Evolutionary conservation across 371 early-diverging fungal genomes (phyloP).

Genomic region (Apophysomyces trapeziformis): DNA sequence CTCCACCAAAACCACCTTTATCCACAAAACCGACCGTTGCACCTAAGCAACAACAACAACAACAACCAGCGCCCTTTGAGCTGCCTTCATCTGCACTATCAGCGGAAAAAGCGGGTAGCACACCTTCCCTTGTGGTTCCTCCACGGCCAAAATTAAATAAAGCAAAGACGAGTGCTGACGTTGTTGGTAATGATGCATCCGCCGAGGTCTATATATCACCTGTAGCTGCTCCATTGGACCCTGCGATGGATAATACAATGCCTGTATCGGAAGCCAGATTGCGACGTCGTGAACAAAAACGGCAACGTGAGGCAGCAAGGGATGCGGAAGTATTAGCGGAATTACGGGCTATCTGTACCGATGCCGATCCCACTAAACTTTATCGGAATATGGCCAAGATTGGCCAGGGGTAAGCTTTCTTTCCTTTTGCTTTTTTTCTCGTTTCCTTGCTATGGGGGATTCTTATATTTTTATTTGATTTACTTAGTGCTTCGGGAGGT

Average conservation of each 20-base stretch:
- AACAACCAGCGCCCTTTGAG: not conserved
- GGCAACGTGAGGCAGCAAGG: conserved; percentile 46
- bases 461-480: not conserved
- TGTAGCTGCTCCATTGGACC: conserved; percentile 39
- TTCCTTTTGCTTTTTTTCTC: too few species aligned
- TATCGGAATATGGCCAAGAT: conserved; percentile 89
- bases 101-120: not conserved
- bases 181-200: conserved; percentile 11
- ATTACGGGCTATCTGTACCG: conserved; percentile 87
- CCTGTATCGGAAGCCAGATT: conserved; percentile 47
- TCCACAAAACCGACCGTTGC: conserved; percentile 26
- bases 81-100: not conserved
- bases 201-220: conserved; percentile 25
- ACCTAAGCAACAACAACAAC: conserved; percentile 1
- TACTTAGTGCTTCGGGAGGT: conserved; percentile 86
- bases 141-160: conserved; percentile 17
- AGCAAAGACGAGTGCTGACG: not conserved
- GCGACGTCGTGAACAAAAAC: conserved; percentile 48
- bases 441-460: not conserved
- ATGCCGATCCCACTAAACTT: conserved; percentile 82
- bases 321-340: conserved; percentile 85
- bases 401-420: conserved; percentile 80
- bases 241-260: conserved; percentile 40
- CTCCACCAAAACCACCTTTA: conserved; percentile 33
- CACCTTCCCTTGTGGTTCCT: conserved; percentile 18